Conservation (phyloP, 768 basidiomycete genomes). For the Mycena chlorophos region DNA sequence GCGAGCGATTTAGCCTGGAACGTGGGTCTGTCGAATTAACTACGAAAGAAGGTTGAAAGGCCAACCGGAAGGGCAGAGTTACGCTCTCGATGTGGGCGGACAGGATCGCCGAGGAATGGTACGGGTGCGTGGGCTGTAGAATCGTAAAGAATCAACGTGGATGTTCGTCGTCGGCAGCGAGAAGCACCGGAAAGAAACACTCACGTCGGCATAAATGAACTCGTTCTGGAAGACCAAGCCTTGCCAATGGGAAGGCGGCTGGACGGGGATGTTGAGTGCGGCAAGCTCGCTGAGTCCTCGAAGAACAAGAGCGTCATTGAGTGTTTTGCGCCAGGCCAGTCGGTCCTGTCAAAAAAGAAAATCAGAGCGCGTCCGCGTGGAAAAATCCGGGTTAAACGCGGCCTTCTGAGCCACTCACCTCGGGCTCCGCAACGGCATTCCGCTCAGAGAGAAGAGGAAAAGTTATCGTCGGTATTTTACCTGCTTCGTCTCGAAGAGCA, state of each 20-base stretch:
- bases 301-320: conserved; percentile 67
- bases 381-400: conserved; percentile 27
- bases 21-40: conserved; percentile 1
- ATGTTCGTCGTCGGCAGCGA: not conserved
- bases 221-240: conserved; percentile 28
- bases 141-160: not conserved
- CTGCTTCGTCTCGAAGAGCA: conserved; percentile 65
- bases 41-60: conserved; percentile 2
- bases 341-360: not conserved
- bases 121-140: conserved; percentile 35
- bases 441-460: conserved; percentile 58
- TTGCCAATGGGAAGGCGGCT: conserved; percentile 46
- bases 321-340: conserved; percentile 39
- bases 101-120: conserved; percentile 58
- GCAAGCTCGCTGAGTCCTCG: conserved; percentile 50
- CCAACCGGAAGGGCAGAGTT: conserved; percentile 61
- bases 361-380: not conserved
- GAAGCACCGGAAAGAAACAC: conserved; percentile 26
- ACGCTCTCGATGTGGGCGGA: conserved; percentile 58
- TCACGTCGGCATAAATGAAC: conserved; percentile 27
- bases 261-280: conserved; percentile 52
- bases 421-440: conserved; percentile 21
- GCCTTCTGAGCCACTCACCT: conserved; percentile 15
- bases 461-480: conserved; percentile 57
- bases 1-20: conserved; percentile 25